Evolutionary conservation across 108 stramenopile genomes (phyloP).

Genomic region (Epithemia pelagica): DNA sequence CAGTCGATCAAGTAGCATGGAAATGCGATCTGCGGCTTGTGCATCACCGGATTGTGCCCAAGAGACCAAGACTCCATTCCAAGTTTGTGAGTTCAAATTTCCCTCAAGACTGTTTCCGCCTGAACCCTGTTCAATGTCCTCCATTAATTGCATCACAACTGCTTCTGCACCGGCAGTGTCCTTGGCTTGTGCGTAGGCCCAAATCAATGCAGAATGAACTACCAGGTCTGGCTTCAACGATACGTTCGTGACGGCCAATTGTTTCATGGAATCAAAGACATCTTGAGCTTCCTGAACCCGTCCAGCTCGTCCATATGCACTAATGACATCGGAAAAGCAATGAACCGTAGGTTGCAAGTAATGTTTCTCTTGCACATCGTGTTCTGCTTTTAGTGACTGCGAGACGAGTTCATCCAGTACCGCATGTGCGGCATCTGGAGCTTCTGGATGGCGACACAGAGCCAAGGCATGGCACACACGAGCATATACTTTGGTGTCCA

Average conservation of each 20-base stretch:
- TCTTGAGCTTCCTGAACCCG: not conserved
- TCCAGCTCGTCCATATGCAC: not conserved
- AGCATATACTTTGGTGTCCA: not conserved
- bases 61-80: not conserved
- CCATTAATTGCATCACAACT: not conserved
- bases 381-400: not conserved
- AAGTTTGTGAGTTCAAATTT: not conserved
- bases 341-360: not conserved
- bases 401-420: not conserved
- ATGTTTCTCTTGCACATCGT: not conserved
- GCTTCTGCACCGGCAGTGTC: not conserved
- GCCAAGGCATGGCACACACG: not conserved
- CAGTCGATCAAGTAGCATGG: not conserved
- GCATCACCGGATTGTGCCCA: not conserved
- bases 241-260: not conserved
- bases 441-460: not conserved
- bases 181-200: not conserved
- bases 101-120: not conserved
- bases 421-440: not conserved
- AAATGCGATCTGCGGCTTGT: not conserved
- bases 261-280: not conserved
- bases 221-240: not conserved
- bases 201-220: not conserved
- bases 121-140: not conserved
- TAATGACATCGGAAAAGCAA: not conserved